Conservation (phyloP, 129 eudicot genomes). For the Flaveria brownii region DNA sequence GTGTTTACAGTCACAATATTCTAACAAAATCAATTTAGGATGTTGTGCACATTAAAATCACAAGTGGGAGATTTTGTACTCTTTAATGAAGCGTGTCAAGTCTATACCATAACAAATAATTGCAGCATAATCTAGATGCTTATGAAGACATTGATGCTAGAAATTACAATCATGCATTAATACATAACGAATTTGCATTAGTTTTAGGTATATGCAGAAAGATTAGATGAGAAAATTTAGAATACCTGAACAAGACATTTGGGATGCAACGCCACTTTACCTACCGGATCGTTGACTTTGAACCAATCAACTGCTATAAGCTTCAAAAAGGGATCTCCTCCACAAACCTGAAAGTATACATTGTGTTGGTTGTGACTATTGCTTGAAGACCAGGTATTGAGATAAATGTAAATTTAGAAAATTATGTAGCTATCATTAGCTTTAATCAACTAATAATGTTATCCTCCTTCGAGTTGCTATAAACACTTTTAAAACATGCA, state of each 20-base stretch:
- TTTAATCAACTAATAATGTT: too few relatives aligned
- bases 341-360: constrained; percentile 55
- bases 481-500: not conserved
- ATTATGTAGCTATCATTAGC: too few relatives aligned
- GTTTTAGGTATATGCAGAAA: not conserved
- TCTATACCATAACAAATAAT: not conserved
- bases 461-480: not conserved
- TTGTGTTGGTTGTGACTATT: not conserved
- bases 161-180: not conserved
- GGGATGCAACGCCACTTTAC: constrained; percentile 88
- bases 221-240: not conserved
- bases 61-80: not conserved
- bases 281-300: constrained; percentile 54
- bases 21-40: not conserved
- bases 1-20: too few relatives aligned
- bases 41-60: not conserved
- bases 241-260: constrained; percentile 80
- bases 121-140: too few relatives aligned
- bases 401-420: too few relatives aligned
- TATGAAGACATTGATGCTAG: too few relatives aligned
- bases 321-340: constrained; percentile 95
- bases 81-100: not conserved
- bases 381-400: not conserved
- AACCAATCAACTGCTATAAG: constrained; percentile 97
- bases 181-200: not conserved